Conservation (phyloP, 2,329 filamentous ascomycete species). For the Teratosphaeriaceae sp. region DNA sequence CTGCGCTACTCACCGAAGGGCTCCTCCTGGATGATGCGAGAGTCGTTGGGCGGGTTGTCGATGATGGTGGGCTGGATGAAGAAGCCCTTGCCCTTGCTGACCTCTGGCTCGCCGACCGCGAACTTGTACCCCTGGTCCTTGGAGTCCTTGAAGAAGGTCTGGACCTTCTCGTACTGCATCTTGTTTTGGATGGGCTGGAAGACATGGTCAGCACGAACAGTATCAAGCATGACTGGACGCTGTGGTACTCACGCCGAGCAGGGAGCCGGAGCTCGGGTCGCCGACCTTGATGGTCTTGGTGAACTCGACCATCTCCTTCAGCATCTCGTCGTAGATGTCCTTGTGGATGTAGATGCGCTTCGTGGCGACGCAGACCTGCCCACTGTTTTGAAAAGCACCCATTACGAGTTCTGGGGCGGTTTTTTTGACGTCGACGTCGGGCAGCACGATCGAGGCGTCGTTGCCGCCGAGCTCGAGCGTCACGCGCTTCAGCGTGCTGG, state of each 20-base stretch:
- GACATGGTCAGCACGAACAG: no score
- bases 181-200: no score
- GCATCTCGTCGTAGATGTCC: constrained; percentile 45
- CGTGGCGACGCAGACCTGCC: constrained; percentile 49
- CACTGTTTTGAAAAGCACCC: constrained; percentile 51
- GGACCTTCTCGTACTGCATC: constrained; percentile 46
- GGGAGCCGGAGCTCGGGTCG: constrained; percentile 32
- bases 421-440: constrained; percentile 51
- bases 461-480: constrained; percentile 59
- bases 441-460: constrained; percentile 53
- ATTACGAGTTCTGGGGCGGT: constrained; percentile 44
- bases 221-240: no score
- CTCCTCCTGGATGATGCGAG: constrained; percentile 41
- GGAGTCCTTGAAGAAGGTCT: constrained; percentile 32
- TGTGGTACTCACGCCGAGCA: constrained; percentile 55
- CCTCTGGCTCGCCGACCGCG: constrained; percentile 46
- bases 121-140: constrained; percentile 43
- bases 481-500: constrained; percentile 53
- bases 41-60: constrained; percentile 38
- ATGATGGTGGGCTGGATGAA: constrained; percentile 41
- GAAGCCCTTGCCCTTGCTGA: constrained; percentile 35
- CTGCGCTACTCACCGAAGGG: constrained; percentile 36
- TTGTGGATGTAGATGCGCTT: constrained; percentile 54
- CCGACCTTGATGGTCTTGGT: constrained; percentile 41
- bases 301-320: constrained; percentile 41